Conservation (phyloP, 176 grass and related monocot genomes). For the Carex kokanica region DNA sequence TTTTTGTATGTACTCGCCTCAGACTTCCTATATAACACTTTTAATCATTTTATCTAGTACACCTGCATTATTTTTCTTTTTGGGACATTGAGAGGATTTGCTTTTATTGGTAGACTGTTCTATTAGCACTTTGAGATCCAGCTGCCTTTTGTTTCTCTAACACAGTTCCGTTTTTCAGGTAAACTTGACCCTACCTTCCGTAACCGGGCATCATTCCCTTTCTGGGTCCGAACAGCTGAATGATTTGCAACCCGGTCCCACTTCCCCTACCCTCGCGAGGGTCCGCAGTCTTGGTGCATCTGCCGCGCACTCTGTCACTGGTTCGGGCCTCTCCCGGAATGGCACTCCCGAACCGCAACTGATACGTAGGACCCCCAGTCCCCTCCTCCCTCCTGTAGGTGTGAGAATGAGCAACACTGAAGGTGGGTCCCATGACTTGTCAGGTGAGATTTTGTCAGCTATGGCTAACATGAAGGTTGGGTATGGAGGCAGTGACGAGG, state of each 20-base stretch:
- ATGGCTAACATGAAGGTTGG: constrained; percentile 46
- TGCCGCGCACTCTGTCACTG: constrained; percentile 53
- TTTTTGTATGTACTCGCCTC: neutral
- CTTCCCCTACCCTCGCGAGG: constrained; percentile 73
- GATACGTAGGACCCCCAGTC: constrained; percentile 76
- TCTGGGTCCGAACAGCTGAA: constrained; percentile 53
- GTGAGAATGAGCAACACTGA: constrained; percentile 59
- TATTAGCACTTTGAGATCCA: neutral
- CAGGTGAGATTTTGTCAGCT: constrained; percentile 53
- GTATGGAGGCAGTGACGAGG: constrained; percentile 12
- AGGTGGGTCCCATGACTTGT: constrained; percentile 34
- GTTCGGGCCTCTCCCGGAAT: constrained; percentile 61
- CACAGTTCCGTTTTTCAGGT: neutral
- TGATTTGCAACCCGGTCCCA: constrained; percentile 56
- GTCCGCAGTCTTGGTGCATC: constrained; percentile 84
- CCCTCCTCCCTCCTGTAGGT: constrained; percentile 92
- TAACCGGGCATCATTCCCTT: constrained; percentile 44
- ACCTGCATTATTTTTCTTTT: neutral
- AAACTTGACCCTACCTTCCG: constrained; percentile 28
- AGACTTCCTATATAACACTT: neutral
- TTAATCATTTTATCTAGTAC: neutral
- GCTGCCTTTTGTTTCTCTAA: neutral
- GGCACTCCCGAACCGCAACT: constrained; percentile 77
- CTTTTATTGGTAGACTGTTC: neutral
- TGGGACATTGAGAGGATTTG: neutral